Conservation (phyloP, 2,329 filamentous ascomycete genomes). For the Exophiala viscosa region DNA sequence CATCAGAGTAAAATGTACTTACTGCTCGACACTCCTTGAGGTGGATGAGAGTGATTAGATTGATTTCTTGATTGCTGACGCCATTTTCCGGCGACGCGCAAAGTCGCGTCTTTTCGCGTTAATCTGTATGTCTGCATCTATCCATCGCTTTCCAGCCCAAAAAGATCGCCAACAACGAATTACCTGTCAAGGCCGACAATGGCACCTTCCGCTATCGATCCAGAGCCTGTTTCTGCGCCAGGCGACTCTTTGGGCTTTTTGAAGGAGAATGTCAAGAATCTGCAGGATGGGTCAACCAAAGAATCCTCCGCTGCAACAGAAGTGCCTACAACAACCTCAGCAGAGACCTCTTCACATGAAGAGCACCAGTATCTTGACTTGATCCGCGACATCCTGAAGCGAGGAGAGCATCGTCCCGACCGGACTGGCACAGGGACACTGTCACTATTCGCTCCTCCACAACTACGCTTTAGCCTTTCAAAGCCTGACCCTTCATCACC, state of each 20-base stretch:
- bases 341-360: constrained; percentile 53
- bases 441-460: constrained; percentile 81
- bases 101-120: constrained; percentile 6
- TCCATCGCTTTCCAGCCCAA: too few species aligned
- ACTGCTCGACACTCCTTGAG: background rate
- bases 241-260: constrained; percentile 22
- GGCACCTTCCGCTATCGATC: constrained; percentile 23
- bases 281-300: constrained; percentile 4
- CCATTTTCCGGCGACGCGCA: background rate
- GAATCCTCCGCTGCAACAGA: background rate
- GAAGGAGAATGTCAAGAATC: constrained; percentile 23
- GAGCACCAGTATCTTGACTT: constrained; percentile 92
- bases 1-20: background rate
- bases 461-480: constrained; percentile 81
- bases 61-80: background rate
- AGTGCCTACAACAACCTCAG: background rate
- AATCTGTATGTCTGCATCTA: too few species aligned
- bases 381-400: constrained; percentile 74
- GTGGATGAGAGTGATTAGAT: background rate
- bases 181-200: constrained; percentile 3
- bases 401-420: constrained; percentile 86
- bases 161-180: too few species aligned
- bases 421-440: constrained; percentile 90
- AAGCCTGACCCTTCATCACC: constrained; percentile 43
- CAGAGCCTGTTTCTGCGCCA: constrained; percentile 6